Percentiles rank a stretch among this genome's conserved stretches.
Conservation (phyloP, 2,329 filamentous ascomycete species). For the Colletotrichum trifolii region DNA sequence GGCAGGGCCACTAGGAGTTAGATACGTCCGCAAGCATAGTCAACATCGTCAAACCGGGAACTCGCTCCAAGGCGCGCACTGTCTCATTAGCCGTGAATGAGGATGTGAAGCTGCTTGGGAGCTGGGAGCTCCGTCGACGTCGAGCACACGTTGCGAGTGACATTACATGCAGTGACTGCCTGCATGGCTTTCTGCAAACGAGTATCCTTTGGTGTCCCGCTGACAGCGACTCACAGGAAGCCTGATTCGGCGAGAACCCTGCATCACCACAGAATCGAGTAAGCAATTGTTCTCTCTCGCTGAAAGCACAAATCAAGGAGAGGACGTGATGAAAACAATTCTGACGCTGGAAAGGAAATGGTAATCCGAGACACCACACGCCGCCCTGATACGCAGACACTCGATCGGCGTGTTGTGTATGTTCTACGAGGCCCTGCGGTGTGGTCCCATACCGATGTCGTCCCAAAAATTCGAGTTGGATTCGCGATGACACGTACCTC, state of each 20-base stretch:
- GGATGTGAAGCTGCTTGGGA: too few relatives aligned
- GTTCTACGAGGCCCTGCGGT: too few relatives aligned
- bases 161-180: neutral
- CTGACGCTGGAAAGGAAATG: neutral
- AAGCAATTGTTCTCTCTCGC: conserved; percentile 36
- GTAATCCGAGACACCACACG: neutral
- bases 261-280: conserved; percentile 36
- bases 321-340: too few relatives aligned
- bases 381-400: too few relatives aligned
- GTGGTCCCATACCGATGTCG: conserved; percentile 38
- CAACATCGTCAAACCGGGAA: too few relatives aligned
- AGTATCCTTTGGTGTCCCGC: conserved; percentile 2
- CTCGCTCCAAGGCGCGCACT: too few relatives aligned
- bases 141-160: neutral
- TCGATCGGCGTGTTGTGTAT: too few relatives aligned
- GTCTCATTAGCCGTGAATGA: too few relatives aligned
- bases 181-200: conserved; percentile 2
- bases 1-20: too few relatives aligned
- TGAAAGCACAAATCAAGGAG: neutral
- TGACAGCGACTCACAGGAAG: conserved; percentile 59
- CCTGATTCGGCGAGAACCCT: conserved; percentile 72
- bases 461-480: conserved; percentile 41
- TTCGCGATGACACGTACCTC: conserved; percentile 72
- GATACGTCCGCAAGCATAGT: too few relatives aligned
- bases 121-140: too few relatives aligned